Conservation (phyloP, 2,329 filamentous ascomycete species). For the Eurotiales sp. region DNA sequence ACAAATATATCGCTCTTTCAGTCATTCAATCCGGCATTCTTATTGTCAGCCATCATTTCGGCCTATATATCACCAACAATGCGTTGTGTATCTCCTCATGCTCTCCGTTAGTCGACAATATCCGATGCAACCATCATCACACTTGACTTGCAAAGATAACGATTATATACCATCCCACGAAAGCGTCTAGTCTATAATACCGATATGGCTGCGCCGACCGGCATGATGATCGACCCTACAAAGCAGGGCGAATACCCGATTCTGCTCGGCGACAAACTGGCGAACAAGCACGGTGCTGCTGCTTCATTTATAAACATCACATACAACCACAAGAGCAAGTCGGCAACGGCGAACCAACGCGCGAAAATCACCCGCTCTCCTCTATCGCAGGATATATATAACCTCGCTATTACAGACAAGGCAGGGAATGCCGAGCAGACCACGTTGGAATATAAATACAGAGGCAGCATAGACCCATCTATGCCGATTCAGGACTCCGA, state of each 20-base stretch:
- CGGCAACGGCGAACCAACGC: constrained; percentile 35
- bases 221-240: constrained; percentile 40
- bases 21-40: no score
- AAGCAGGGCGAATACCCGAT: constrained; percentile 46
- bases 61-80: no score
- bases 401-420: constrained; percentile 41
- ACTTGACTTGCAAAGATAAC: no score
- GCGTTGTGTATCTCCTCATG: neutral
- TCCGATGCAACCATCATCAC: no score
- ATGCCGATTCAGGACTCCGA: constrained; percentile 25
- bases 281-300: constrained; percentile 23
- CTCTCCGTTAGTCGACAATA: constrained; percentile 1
- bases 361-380: constrained; percentile 34
- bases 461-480: constrained; percentile 38
- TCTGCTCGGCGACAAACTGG: constrained; percentile 41
- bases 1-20: no score
- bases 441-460: constrained; percentile 36
- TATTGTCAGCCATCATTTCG: neutral
- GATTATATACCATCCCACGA: no score
- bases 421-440: constrained; percentile 36
- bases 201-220: constrained; percentile 25
- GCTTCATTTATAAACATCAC: constrained; percentile 38
- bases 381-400: constrained; percentile 34
- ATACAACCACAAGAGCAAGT: constrained; percentile 46
- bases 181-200: no score